Conservation (phyloP, 1,139 yeast species). For the Entelexis paramagnoliae region DNA sequence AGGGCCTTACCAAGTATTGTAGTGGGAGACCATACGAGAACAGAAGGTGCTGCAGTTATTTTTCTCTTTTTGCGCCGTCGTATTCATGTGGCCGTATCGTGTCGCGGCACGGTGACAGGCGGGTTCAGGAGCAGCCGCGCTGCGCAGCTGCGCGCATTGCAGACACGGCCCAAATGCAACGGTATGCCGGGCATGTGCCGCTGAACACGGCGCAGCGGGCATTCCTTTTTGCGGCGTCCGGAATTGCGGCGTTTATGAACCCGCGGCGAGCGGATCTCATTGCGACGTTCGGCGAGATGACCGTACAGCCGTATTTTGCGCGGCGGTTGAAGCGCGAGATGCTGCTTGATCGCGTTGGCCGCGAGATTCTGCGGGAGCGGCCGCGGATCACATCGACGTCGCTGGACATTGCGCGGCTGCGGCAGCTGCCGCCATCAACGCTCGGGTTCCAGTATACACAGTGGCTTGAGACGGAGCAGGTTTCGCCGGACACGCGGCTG, state of each 20-base stretch:
- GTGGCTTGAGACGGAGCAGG: constrained; percentile 83
- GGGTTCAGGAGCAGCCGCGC: too few relatives aligned
- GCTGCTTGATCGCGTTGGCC: constrained; percentile 66
- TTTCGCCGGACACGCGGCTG: constrained; percentile 86
- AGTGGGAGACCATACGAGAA: constrained; percentile 8
- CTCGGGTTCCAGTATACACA: constrained; percentile 67
- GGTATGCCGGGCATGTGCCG: constrained; percentile 40
- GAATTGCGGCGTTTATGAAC: constrained; percentile 71
- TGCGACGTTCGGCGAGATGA: constrained; percentile 91
- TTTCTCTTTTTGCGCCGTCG: not conserved
- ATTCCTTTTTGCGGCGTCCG: constrained; percentile 60
- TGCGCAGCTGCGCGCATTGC: not conserved
- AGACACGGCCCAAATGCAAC: constrained; percentile 13
- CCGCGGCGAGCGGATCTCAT: constrained; percentile 66
- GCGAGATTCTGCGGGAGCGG: constrained; percentile 62
- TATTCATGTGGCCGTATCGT: not conserved
- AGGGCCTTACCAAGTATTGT: not conserved
- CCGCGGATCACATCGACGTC: constrained; percentile 75
- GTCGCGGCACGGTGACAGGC: not conserved
- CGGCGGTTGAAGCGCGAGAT: constrained; percentile 54
- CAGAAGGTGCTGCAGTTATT: constrained; percentile 3
- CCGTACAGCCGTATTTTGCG: constrained; percentile 65
- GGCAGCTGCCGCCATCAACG: constrained; percentile 55
- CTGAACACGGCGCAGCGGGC: constrained; percentile 52
- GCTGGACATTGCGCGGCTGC: constrained; percentile 52